Evolutionary conservation across 371 early-diverging fungal genomes (phyloP).

Genomic region (Coemansia sp.): DNA sequence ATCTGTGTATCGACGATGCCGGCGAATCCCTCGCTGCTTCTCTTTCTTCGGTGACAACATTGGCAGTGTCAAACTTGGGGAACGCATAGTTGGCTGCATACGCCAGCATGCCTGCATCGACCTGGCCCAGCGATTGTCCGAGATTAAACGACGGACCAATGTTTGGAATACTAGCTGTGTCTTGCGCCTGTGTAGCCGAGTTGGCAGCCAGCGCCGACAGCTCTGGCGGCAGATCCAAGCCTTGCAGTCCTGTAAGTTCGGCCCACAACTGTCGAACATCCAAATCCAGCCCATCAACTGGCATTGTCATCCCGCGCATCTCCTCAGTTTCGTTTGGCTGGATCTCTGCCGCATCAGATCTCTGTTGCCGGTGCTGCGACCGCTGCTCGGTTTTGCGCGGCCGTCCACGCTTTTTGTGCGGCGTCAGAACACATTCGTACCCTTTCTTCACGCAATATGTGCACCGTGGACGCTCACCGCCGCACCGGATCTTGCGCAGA

Average conservation of each 20-base stretch:
- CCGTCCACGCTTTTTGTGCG: slow-evolving; percentile 46
- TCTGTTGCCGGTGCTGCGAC: neutral
- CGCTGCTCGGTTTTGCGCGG: slow-evolving; percentile 33
- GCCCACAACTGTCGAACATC: slow-evolving; percentile 43
- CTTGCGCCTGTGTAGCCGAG: slow-evolving; percentile 17
- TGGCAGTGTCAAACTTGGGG: slow-evolving; percentile 6
- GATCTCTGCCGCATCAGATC: neutral
- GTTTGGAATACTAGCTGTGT: slow-evolving; percentile 10
- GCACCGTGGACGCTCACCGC: slow-evolving; percentile 47
- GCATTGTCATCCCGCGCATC: slow-evolving; percentile 17
- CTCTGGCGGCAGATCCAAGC: slow-evolving; percentile 34
- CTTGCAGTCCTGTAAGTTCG: slow-evolving; percentile 37
- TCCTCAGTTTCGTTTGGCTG: neutral
- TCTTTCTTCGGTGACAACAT: neutral
- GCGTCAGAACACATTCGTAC: slow-evolving; percentile 45
- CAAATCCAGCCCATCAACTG: slow-evolving; percentile 22
- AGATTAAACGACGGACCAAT: slow-evolving; percentile 22
- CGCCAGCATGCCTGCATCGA: slow-evolving; percentile 3
- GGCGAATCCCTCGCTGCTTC: neutral
- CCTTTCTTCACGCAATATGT: slow-evolving; percentile 48
- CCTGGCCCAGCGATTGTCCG: neutral
- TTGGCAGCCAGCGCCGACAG: slow-evolving; percentile 33
- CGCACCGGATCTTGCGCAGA: slow-evolving; percentile 47
- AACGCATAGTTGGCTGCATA: slow-evolving; percentile 46
- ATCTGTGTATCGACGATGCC: neutral